A percentile compares a stretch with the other conserved stretches of the same genome.
Conservation (phyloP, 2,329 filamentous ascomycete genomes). For the Cercospora brassicicola region DNA sequence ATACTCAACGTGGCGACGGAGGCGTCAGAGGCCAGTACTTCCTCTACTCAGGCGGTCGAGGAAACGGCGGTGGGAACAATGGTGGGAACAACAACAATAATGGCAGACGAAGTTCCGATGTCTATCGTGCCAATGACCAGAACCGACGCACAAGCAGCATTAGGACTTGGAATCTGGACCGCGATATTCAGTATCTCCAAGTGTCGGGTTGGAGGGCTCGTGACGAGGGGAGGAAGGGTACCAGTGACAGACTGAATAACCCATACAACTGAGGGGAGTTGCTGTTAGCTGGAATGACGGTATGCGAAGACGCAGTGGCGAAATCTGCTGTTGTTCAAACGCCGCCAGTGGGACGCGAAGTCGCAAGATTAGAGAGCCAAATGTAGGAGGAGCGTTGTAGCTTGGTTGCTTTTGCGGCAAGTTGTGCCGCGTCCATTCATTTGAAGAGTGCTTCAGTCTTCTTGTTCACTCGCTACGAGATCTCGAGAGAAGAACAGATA, state of each 20-base stretch:
- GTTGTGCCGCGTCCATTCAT: background rate
- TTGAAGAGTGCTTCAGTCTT: background rate
- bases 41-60: background rate
- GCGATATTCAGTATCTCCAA: background rate
- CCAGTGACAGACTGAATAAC: background rate
- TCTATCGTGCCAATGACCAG: background rate
- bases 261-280: background rate
- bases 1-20: background rate
- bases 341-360: background rate
- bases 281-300: background rate
- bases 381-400: background rate
- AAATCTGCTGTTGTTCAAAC: background rate
- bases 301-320: background rate
- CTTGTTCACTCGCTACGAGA: background rate
- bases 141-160: background rate
- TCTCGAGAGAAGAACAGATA: background rate
- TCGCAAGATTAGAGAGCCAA: background rate
- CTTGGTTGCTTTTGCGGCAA: background rate
- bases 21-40: background rate
- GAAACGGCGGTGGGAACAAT: background rate
- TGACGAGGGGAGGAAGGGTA: background rate
- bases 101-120: background rate
- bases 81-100: background rate
- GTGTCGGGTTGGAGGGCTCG: background rate
- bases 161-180: background rate